Base-by-base conservation (phyloP, 352 stramenopile species). In the Globisporangium lucens region DNA sequence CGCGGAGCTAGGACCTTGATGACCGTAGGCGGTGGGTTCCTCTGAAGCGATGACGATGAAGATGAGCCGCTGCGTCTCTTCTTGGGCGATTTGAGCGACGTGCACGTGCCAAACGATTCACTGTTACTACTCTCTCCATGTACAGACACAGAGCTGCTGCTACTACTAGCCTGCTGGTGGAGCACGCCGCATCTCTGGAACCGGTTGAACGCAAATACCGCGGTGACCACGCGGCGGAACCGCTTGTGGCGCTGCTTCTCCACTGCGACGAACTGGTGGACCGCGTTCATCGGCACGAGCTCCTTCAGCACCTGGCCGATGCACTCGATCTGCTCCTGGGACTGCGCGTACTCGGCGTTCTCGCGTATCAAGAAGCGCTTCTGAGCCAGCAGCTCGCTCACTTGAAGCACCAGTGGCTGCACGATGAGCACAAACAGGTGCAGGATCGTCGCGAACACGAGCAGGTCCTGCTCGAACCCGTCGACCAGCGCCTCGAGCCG, bases 121-220 rank as follows among this genome's bases (percentile, higher is more conserved):
- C 41, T 20, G 47, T 2, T 49, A 30, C n/a, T 65, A 22, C 10
- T 61, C 43, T 65, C 67, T 0, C 33, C 61, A 4, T 47, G 71
- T n/a, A 29, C 47, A 5, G 17, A 13, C 47, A 20, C 52, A 13
- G 12, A 17, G 38, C 0, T 46, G 12, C 38, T 46, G 13, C 22
- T 27, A 7, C 24, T 43, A n/a, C 49, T 46, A 9, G 62, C 67
- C 4, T 27, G 38, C 51, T 29, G 59, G 43, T 55, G 57, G n/a
- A 74, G 59, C 24, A n/a, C 15, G 24, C 68, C 51, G n/a, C 77
- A 73, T 20, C 73, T 70, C 38, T 75, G 76, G 24, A 92, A 74
- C 3, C 84, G 73, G 65, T 92, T 92, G 33, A 82, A 61, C n/a
- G 84, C 84, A 76, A 92, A 89, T 10, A 92, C 79, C 0, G 79